Percentiles rank a stretch among this genome's conserved stretches.
Conservation (phyloP, 495 filamentous ascomycete genomes). For the Saxophila tyrrhenica region DNA sequence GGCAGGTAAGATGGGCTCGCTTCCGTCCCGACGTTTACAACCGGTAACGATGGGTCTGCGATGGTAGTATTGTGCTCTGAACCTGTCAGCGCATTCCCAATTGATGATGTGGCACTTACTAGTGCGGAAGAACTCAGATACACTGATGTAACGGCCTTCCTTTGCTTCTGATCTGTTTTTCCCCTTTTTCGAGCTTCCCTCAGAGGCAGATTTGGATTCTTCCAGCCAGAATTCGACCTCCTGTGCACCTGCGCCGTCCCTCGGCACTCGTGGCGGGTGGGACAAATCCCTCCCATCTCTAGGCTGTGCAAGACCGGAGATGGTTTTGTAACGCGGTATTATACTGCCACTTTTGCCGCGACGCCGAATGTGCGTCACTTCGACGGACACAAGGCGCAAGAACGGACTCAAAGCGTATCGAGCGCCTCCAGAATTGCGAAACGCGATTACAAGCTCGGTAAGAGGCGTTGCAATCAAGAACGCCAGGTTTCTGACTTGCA, state of each 20-base stretch:
- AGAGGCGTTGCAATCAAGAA: conserved; percentile 26
- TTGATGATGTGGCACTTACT: background rate
- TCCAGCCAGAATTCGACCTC: conserved; percentile 39
- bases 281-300: background rate
- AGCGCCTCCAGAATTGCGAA: background rate
- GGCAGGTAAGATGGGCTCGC: conserved; percentile 51
- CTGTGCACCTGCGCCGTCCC: conserved; percentile 18
- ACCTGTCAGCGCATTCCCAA: background rate
- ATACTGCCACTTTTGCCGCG: background rate
- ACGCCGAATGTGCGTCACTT: background rate
- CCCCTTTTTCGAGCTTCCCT: background rate
- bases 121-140: conserved; percentile 18
- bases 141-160: conserved; percentile 6
- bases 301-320: background rate
- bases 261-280: background rate
- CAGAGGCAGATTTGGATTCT: conserved; percentile 9
- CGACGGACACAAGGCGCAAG: background rate
- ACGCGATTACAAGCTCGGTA: background rate
- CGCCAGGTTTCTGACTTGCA: conserved; percentile 34
- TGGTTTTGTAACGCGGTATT: background rate
- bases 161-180: conserved; percentile 1
- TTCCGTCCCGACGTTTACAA: conserved; percentile 57
- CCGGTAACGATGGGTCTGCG: conserved; percentile 36
- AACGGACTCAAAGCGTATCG: background rate
- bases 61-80: background rate